Conservation (phyloP, 2,329 filamentous ascomycete genomes). For the Aureobasidium lini region DNA sequence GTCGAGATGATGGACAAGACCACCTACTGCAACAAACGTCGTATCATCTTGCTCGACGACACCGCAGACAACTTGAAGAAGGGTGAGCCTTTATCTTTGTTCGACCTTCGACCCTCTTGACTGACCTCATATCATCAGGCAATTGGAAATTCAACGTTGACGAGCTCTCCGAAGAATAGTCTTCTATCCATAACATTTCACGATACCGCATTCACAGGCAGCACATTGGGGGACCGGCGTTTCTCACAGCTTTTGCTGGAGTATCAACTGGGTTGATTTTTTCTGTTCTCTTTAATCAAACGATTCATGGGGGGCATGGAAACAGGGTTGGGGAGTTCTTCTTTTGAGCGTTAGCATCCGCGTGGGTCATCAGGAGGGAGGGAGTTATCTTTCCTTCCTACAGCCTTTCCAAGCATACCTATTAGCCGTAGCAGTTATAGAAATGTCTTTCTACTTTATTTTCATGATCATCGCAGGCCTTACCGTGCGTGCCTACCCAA, state of each 20-base stretch:
- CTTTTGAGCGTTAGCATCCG: not conserved
- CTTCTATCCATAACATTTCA: not conserved
- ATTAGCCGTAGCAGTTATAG: not conserved
- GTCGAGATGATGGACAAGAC: conserved; percentile 99
- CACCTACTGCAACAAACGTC: conserved; percentile 86
- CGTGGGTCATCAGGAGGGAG: not conserved
- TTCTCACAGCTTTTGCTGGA: not conserved
- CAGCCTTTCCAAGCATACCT: not conserved
- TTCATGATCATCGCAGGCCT: not conserved
- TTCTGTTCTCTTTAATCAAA: not conserved
- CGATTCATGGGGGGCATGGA: not conserved
- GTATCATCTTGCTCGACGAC: conserved; percentile 82
- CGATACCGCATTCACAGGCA: conserved; percentile 4
- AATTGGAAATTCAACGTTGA: conserved; percentile 28
- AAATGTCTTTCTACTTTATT: not conserved
- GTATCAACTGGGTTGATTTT: not conserved
- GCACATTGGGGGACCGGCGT: not conserved
- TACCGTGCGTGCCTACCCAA: not conserved
- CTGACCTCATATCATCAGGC: conserved; percentile 18
- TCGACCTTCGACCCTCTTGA: not conserved
- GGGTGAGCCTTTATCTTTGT: conserved; percentile 50
- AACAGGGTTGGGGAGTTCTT: not conserved
- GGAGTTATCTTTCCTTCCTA: not conserved
- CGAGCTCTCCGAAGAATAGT: not conserved
- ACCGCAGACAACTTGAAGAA: conserved; percentile 87